Conservation (phyloP, 23 red algal species). For the Pyropia yezoensis region DNA sequence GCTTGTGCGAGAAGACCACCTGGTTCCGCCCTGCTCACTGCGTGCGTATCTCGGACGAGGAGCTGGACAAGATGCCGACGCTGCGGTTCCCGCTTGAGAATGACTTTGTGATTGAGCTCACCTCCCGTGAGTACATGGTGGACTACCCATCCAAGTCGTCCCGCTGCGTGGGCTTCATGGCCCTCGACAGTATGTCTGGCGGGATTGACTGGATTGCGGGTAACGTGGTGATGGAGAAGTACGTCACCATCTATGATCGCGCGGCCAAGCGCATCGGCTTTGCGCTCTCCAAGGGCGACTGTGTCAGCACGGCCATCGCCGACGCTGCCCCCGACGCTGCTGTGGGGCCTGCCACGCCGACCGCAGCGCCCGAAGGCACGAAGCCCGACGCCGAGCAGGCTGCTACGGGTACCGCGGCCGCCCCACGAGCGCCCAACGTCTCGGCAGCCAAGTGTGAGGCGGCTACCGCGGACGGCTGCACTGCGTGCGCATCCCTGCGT, state of each 20-base stretch:
- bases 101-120: constrained; percentile 41
- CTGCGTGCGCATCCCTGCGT: too few relatives aligned
- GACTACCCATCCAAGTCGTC: constrained; percentile 10
- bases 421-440: too few relatives aligned
- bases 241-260: constrained; percentile 68
- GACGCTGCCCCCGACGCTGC: too few relatives aligned
- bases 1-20: constrained; percentile 34
- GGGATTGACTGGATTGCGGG: constrained; percentile 76
- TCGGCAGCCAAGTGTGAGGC: too few relatives aligned
- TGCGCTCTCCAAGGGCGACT: constrained; percentile 8
- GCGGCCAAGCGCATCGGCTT: constrained; percentile 63
- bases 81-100: constrained; percentile 29
- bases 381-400: too few relatives aligned
- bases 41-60: constrained; percentile 31
- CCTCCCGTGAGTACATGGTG: constrained; percentile 47
- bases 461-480: too few relatives aligned
- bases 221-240: constrained; percentile 89
- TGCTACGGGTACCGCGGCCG: too few relatives aligned
- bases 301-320: too few relatives aligned
- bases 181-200: constrained; percentile 58
- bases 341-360: too few relatives aligned
- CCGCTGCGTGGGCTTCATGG: constrained; percentile 72
- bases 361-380: too few relatives aligned
- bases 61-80: constrained; percentile 42
- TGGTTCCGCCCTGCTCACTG: constrained; percentile 76